These are phyloP conservation scores for Ophiognomonia clavigignenti-juglandacearum DNA, from an alignment of 2,329 filamentous ascomycete genomes.

Conservation along the genomic window DNA sequence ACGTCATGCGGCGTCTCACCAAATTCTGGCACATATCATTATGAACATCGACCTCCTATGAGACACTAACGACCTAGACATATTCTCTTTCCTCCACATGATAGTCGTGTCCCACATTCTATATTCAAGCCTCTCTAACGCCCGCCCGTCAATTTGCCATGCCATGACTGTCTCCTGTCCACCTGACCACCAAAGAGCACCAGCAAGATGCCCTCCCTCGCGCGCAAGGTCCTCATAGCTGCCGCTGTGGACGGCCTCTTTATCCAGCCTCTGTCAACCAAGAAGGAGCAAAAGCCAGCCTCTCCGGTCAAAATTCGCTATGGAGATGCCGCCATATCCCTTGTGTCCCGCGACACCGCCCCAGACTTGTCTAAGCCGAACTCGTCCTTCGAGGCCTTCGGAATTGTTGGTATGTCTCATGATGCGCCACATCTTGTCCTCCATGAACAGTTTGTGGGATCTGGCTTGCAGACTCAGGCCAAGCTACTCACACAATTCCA, in stretches of 20 bases:
- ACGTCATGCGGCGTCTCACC: slow-evolving; percentile 3
- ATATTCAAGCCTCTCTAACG: slow-evolving; percentile 11
- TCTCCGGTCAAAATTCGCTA: slow-evolving; percentile 68
- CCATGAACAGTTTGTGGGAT: no score
- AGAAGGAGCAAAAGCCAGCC: slow-evolving; percentile 53
- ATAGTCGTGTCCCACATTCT: no score
- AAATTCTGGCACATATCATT: no score
- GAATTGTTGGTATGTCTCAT: slow-evolving; percentile 48
- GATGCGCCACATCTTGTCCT: background rate
- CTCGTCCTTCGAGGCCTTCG: slow-evolving; percentile 55
- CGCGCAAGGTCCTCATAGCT: slow-evolving; percentile 75
- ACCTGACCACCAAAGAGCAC: no score
- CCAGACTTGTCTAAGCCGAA: slow-evolving; percentile 39
- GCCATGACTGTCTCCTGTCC: slow-evolving; percentile 11
- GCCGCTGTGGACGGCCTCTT: slow-evolving; percentile 80
- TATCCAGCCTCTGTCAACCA: slow-evolving; percentile 64
- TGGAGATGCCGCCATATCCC: slow-evolving; percentile 45
- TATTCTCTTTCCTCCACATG: no score
- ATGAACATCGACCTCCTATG: no score
- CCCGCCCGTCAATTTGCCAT: slow-evolving; percentile 14
- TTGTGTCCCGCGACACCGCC: slow-evolving; percentile 38
- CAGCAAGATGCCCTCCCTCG: slow-evolving; percentile 64
- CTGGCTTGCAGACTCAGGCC: no score
- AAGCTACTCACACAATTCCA: slow-evolving; percentile 33
- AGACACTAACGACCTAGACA: no score